phyloP scores from a whole-genome alignment of 306 rosid species.

The Cucumis melo region DNA sequence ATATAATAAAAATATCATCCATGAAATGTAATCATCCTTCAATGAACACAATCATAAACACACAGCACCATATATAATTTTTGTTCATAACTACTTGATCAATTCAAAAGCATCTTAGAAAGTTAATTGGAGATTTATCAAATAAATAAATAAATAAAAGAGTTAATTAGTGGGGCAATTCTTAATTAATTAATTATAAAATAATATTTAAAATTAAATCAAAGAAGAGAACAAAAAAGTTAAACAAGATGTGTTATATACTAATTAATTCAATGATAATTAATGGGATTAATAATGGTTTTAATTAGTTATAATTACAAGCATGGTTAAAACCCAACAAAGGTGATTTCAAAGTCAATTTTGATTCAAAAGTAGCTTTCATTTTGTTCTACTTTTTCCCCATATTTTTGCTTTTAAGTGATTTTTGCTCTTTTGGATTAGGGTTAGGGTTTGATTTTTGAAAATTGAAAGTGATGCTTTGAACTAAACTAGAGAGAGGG shows the following conservation, averaged over 20 bases:
- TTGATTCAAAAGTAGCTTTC: constrained; percentile 3
- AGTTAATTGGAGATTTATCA: background rate
- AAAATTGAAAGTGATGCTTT: no score
- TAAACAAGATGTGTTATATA: background rate
- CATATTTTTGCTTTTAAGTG: background rate
- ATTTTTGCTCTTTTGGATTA: background rate
- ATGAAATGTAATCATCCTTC: background rate
- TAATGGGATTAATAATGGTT: background rate
- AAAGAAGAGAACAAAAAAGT: background rate
- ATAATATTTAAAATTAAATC: background rate
- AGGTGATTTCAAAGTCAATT: constrained; percentile 2
- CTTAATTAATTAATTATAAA: background rate
- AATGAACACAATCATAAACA: constrained; percentile 2
- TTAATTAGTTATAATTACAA: constrained; percentile 1
- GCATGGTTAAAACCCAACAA: constrained; percentile 10
- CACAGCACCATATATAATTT: background rate
- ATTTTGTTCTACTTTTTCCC: background rate
- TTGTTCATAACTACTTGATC: background rate
- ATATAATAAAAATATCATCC: background rate
- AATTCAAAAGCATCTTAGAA: constrained; percentile 3
- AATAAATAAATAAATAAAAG: background rate
- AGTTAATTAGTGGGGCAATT: background rate
- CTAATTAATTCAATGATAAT: background rate
- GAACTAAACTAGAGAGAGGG: no score
- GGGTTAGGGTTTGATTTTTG: no score